These are phyloP conservation scores for Alternaria postmessia DNA, from an alignment of 2,329 filamentous ascomycete species.

Conservation along the genomic window DNA sequence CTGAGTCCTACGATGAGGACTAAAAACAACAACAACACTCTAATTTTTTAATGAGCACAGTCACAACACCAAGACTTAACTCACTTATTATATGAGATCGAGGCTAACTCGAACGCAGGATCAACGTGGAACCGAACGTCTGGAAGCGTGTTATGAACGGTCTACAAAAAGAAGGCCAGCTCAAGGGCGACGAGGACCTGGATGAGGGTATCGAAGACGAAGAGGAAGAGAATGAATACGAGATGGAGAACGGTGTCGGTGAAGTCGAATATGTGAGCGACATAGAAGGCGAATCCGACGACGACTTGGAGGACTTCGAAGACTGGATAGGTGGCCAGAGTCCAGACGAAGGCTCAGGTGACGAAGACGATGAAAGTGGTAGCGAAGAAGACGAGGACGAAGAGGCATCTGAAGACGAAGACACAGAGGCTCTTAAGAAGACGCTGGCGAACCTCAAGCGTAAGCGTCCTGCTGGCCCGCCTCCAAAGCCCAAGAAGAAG, in stretches of 20 bases:
- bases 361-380: conserved; percentile 65
- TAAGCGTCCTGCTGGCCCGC: conserved; percentile 61
- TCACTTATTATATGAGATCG: neutral
- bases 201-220: conserved; percentile 87
- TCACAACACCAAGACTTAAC: neutral
- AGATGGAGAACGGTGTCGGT: conserved; percentile 71
- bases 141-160: conserved; percentile 97
- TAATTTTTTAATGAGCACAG: conserved; percentile 18
- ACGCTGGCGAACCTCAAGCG: conserved; percentile 63
- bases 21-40: conserved; percentile 21
- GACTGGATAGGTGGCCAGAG: conserved; percentile 87
- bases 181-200: conserved; percentile 82
- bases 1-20: conserved; percentile 18
- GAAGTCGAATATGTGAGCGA: conserved; percentile 94
- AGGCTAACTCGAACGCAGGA: conserved; percentile 12
- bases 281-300: conserved; percentile 76
- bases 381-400: conserved; percentile 65
- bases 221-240: conserved; percentile 73
- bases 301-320: conserved; percentile 76
- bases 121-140: conserved; percentile 93
- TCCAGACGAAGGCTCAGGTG: conserved; percentile 62
- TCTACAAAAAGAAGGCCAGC: conserved; percentile 87
- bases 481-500: conserved; percentile 67
- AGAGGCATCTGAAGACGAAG: conserved; percentile 63
- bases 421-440: conserved; percentile 64